phyloP scores from a whole-genome alignment of 305 asterid genomes.

The Solanum hybrid region DNA sequence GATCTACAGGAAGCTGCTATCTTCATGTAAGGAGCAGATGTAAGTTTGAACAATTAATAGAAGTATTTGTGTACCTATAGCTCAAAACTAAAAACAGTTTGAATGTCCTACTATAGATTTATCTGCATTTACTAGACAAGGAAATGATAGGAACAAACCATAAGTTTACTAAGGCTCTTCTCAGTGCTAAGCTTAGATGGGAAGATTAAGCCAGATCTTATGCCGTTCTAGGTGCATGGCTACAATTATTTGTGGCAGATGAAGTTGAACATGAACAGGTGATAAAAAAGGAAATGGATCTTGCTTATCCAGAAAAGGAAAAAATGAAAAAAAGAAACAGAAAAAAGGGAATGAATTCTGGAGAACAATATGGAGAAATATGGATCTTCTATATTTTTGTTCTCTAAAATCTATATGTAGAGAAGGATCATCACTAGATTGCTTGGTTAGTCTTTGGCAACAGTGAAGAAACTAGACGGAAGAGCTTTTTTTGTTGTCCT shows the following conservation, averaged over 20 bases:
- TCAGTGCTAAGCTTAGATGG: not conserved
- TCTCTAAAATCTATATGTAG: not conserved
- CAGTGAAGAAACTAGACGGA: not conserved
- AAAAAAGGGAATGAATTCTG: not conserved
- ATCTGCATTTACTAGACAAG: not conserved
- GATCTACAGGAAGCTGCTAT: constrained; percentile 35
- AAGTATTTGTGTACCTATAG: not conserved
- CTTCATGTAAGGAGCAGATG: constrained; percentile 55
- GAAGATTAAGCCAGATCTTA: not conserved
- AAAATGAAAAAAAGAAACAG: not conserved
- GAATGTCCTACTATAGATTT: not conserved
- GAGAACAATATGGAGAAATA: not conserved
- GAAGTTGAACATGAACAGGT: not conserved
- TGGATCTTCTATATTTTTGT: not conserved
- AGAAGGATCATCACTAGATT: constrained; percentile 1
- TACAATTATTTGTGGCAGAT: not conserved
- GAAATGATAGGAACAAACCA: not conserved
- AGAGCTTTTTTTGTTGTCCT: not conserved
- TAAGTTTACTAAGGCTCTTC: not conserved
- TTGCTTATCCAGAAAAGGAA: not conserved
- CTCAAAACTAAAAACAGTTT: not conserved
- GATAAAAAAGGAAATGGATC: not conserved
- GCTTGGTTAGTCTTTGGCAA: not conserved
- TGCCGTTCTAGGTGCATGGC: not conserved
- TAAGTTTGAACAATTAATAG: constrained; percentile 22